Evolutionary conservation across 1,284 basidiomycete genomes (phyloP).

Genomic region (Cutaneotrichosporon mucoides): DNA sequence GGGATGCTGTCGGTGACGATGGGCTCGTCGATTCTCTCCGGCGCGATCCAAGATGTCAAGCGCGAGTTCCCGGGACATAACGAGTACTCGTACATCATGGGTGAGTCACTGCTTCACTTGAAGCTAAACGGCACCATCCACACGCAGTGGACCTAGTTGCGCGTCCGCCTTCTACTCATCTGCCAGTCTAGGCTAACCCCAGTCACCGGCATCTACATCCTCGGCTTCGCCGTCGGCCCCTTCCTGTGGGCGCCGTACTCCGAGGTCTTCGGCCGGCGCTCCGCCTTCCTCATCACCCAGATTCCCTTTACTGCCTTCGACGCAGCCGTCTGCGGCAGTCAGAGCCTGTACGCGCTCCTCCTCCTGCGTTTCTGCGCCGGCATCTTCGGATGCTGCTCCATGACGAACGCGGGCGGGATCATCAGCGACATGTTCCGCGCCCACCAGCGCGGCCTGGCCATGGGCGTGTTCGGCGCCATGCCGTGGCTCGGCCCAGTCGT

Average conservation of each 20-base stretch:
- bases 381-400: slow-evolving; percentile 45
- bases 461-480: slow-evolving; percentile 54
- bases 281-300: slow-evolving; percentile 46
- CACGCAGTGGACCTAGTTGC: no score
- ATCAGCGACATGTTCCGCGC: slow-evolving; percentile 50
- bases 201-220: slow-evolving; percentile 19
- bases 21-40: slow-evolving; percentile 24
- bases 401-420: slow-evolving; percentile 50
- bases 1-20: slow-evolving; percentile 26
- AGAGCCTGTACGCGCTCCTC: slow-evolving; percentile 48
- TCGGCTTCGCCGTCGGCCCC: slow-evolving; percentile 15
- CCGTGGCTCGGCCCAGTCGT: slow-evolving; percentile 46
- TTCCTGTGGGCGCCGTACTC: slow-evolving; percentile 35
- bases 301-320: slow-evolving; percentile 49
- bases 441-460: slow-evolving; percentile 46
- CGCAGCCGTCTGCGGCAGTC: slow-evolving; percentile 44
- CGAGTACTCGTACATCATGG: slow-evolving; percentile 21
- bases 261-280: slow-evolving; percentile 41
- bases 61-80: slow-evolving; percentile 24
- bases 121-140: no score
- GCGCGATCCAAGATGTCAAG: slow-evolving; percentile 21
- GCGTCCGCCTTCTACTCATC: no score
- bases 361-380: slow-evolving; percentile 51
- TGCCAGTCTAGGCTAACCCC: not conserved
- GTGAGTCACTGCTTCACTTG: not conserved